These are phyloP conservation scores for Xanthoconium purpureum DNA, from an alignment of 768 basidiomycete genomes.

Conservation along the genomic window DNA sequence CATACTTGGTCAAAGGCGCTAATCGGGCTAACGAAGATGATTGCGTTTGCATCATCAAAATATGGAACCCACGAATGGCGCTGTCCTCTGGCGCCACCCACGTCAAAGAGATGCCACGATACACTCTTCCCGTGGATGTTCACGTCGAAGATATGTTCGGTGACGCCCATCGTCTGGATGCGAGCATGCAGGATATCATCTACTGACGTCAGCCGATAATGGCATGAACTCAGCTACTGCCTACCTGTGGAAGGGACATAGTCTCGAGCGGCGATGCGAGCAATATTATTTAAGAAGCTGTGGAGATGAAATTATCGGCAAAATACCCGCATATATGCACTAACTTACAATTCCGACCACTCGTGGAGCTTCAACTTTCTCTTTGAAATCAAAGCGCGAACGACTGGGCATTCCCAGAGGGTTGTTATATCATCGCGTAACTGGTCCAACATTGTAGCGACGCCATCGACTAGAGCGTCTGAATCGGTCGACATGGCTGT, in stretches of 20 bases:
- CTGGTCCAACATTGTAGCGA: conserved; percentile 55
- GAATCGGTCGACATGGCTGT: conserved; percentile 32
- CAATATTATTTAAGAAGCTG: conserved; percentile 75
- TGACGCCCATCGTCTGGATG: conserved; percentile 86
- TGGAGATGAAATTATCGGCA: neutral
- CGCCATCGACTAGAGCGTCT: conserved; percentile 59
- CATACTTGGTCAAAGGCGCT: conserved; percentile 75
- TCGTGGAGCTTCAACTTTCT: conserved; percentile 78
- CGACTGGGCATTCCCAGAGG: conserved; percentile 71
- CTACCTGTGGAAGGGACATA: conserved; percentile 77
- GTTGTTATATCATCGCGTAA: conserved; percentile 63
- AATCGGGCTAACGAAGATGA: conserved; percentile 76
- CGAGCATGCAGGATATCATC: conserved; percentile 89
- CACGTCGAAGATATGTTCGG: conserved; percentile 81
- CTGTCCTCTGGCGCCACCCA: conserved; percentile 69
- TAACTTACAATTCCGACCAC: conserved; percentile 82
- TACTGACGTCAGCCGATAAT: conserved; percentile 34
- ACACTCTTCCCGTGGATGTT: conserved; percentile 74
- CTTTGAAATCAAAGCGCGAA: conserved; percentile 63
- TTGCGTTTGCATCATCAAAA: conserved; percentile 68
- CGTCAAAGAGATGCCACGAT: conserved; percentile 71
- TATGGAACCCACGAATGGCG: conserved; percentile 75
- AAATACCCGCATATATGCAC: conserved; percentile 23
- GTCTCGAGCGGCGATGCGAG: conserved; percentile 62
- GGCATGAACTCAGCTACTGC: conserved; percentile 20